These are phyloP conservation scores for Botryotinia convoluta DNA, from an alignment of 2,329 filamentous ascomycete species.

Conservation along the genomic window DNA sequence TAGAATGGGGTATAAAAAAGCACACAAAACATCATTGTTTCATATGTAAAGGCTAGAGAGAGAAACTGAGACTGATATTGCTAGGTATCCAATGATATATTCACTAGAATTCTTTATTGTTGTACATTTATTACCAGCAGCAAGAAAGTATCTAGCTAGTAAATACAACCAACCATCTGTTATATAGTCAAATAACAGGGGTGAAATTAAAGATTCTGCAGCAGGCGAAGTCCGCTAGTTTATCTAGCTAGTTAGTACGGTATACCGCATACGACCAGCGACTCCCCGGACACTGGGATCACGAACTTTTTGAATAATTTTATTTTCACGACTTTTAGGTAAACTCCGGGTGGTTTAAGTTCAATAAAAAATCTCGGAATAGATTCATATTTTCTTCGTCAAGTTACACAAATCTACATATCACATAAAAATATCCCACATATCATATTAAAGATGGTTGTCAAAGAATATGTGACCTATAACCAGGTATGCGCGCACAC, in stretches of 20 bases:
- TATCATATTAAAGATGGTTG: conserved; percentile 55
- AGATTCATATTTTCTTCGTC: background rate
- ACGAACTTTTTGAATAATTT: conserved; percentile 2
- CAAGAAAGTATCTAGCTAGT: background rate
- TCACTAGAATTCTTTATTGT: background rate
- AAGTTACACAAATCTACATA: conserved; percentile 1
- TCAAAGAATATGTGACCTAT: conserved; percentile 89
- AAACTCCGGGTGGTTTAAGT: background rate
- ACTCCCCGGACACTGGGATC: background rate
- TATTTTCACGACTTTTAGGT: conserved; percentile 4
- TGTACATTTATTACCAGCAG: background rate
- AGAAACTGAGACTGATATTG: background rate
- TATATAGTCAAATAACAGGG: background rate
- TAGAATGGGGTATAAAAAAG: background rate
- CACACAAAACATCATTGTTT: background rate
- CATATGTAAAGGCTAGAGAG: background rate
- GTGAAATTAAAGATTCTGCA: background rate
- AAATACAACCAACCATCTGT: background rate
- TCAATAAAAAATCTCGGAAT: background rate
- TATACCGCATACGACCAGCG: background rate
- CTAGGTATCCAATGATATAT: background rate
- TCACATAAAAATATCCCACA: background rate
- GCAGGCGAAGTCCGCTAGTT: conserved; percentile 12
- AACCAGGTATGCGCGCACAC: conserved; percentile 67
- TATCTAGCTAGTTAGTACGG: background rate